These are phyloP conservation scores for Aspergillus transmontanensis DNA, from an alignment of 2,329 filamentous ascomycete genomes.

Conservation along the genomic window DNA sequence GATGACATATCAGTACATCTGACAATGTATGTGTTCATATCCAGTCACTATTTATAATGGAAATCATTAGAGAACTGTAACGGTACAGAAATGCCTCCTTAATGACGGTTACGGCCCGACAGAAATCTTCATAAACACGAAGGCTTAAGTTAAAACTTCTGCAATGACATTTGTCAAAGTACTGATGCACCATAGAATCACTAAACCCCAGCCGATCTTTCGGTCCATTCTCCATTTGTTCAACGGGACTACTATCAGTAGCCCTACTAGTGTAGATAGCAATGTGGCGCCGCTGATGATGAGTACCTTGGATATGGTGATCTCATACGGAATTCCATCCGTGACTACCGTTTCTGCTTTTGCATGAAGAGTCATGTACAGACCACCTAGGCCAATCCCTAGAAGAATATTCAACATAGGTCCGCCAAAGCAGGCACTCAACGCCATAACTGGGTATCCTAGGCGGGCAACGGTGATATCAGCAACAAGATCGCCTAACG, in stretches of 20 bases:
- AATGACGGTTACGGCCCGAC: neutral
- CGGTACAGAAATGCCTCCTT: neutral
- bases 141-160: conserved; percentile 58
- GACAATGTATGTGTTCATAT: neutral
- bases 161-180: conserved; percentile 80
- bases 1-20: neutral
- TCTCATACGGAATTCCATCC: conserved; percentile 66
- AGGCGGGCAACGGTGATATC: conserved; percentile 92
- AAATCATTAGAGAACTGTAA: neutral
- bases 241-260: conserved; percentile 79
- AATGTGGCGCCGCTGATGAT: conserved; percentile 84
- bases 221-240: conserved; percentile 85
- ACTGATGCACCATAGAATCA: conserved; percentile 77
- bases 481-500: conserved; percentile 88
- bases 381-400: conserved; percentile 87
- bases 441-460: conserved; percentile 94
- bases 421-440: conserved; percentile 94
- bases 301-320: conserved; percentile 81
- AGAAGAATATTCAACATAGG: conserved; percentile 97
- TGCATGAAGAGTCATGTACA: conserved; percentile 77
- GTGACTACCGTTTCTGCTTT: conserved; percentile 16
- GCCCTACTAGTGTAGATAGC: conserved; percentile 73
- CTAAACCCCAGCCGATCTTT: conserved; percentile 77
- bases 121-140: neutral
- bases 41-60: neutral